Percentiles rank a stretch among this genome's conserved stretches.
Conservation (phyloP, 768 basidiomycete genomes). For the Amanita jacksonii region DNA sequence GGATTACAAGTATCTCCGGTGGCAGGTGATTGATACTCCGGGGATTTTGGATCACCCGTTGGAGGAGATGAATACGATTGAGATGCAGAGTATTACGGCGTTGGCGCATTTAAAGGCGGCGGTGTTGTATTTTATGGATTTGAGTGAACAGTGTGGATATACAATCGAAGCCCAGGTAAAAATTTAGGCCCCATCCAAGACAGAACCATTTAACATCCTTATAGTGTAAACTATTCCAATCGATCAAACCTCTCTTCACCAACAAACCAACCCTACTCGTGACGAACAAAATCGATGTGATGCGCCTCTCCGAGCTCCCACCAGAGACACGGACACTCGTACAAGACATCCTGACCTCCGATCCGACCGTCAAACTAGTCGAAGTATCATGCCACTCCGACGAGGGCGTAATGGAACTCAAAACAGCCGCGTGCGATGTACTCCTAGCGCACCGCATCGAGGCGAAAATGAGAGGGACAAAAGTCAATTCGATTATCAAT, state of each 20-base stretch:
- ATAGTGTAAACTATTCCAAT: slow-evolving; percentile 42
- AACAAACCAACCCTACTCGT: slow-evolving; percentile 92
- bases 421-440: slow-evolving; percentile 92
- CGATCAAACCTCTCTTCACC: slow-evolving; percentile 94
- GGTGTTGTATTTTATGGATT: slow-evolving; percentile 97
- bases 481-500: slow-evolving; percentile 89
- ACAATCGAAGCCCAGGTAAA: slow-evolving; percentile 89
- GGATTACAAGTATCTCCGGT: slow-evolving; percentile 98
- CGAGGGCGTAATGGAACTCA: slow-evolving; percentile 95
- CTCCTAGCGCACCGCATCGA: slow-evolving; percentile 94
- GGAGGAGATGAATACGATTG: slow-evolving; percentile 99
- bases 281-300: slow-evolving; percentile 97
- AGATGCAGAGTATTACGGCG: slow-evolving; percentile 99
- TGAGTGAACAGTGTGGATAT: slow-evolving; percentile 98
- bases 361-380: slow-evolving; percentile 58
- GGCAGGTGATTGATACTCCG: slow-evolving; percentile 99
- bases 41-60: slow-evolving; percentile 96
- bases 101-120: slow-evolving; percentile 92
- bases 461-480: slow-evolving; percentile 85
- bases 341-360: slow-evolving; percentile 73
- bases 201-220: too few species aligned
- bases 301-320: slow-evolving; percentile 74
- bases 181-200: slow-evolving; percentile 7
- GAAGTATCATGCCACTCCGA: slow-evolving; percentile 94
- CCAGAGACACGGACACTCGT: slow-evolving; percentile 71